phyloP scores from a whole-genome alignment of 805 yeast species.

The Candida endomychidarum region DNA sequence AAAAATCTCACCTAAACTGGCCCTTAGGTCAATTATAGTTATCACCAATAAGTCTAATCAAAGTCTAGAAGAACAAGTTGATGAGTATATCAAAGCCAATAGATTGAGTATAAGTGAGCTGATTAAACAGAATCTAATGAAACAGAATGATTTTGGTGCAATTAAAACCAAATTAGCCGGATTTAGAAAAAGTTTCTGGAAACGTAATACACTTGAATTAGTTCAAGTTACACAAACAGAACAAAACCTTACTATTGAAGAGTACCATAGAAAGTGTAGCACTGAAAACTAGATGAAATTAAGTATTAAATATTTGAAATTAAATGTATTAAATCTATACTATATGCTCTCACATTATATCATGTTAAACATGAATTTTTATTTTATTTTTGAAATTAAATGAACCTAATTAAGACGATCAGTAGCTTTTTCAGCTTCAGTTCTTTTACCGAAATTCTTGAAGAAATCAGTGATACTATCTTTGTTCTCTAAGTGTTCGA shows the following conservation, averaged over 20 bases:
- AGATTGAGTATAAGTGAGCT: constrained; percentile 1
- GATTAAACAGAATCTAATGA: neutral
- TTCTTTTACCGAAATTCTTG: constrained; percentile 6
- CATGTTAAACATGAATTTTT: no score
- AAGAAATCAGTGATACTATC: constrained; percentile 5
- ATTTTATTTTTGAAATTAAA: no score
- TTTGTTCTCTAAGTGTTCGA: constrained; percentile 8
- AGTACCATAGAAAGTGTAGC: neutral
- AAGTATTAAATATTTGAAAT: neutral
- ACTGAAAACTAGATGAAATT: neutral
- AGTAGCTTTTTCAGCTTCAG: constrained; percentile 7
- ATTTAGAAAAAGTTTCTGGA: neutral
- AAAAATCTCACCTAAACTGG: constrained; percentile 11
- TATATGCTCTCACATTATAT: no score
- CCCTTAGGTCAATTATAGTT: constrained; percentile 4
- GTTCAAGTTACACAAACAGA: neutral
- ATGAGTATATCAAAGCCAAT: neutral
- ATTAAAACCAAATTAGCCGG: constrained; percentile 1
- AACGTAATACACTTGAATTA: neutral
- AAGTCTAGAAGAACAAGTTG: neutral
- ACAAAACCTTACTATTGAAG: neutral
- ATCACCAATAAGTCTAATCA: constrained; percentile 6
- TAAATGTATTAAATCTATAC: neutral
- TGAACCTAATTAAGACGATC: constrained; percentile 3
- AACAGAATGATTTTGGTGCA: constrained; percentile 1